Conservation (phyloP, 306 rosid genomes). For the Cucumis cinereus region DNA sequence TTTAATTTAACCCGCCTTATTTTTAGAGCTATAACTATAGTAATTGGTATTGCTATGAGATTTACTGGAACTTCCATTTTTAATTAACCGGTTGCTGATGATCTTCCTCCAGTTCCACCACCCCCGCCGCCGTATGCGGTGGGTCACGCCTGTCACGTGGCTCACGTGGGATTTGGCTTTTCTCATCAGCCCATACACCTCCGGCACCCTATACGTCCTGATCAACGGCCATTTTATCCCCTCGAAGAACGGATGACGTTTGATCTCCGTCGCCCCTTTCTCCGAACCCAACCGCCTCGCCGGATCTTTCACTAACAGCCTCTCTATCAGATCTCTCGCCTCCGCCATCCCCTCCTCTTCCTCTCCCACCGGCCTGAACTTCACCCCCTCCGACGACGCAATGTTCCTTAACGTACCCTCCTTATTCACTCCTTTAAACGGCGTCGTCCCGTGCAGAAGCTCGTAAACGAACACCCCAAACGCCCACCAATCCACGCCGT, state of each 20-base stretch:
- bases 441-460: slow-evolving; percentile 59
- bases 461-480: slow-evolving; percentile 67
- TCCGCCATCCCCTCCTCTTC: slow-evolving; percentile 39
- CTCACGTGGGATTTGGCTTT: slow-evolving; percentile 25
- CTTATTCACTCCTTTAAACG: slow-evolving; percentile 65
- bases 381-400: slow-evolving; percentile 36
- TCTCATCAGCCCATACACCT: slow-evolving; percentile 34
- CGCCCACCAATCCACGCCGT: slow-evolving; percentile 98
- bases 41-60: slow-evolving; percentile 30
- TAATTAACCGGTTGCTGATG: slow-evolving; percentile 15
- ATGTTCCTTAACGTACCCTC: slow-evolving; percentile 68
- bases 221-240: slow-evolving; percentile 93
- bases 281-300: slow-evolving; percentile 44
- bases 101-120: slow-evolving; percentile 46
- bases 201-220: slow-evolving; percentile 48
- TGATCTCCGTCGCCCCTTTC: slow-evolving; percentile 66
- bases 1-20: slow-evolving; percentile 1
- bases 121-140: slow-evolving; percentile 16
- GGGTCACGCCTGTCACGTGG: slow-evolving; percentile 2
- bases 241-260: slow-evolving; percentile 60
- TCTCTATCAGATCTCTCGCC: slow-evolving; percentile 55
- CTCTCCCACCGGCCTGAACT: slow-evolving; percentile 33
- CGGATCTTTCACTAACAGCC: slow-evolving; percentile 56
- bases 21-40: slow-evolving; percentile 18
- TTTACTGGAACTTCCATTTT: slow-evolving; percentile 13